Base-by-base conservation (phyloP, 345 rosid species). In the Arabidopsis suecica region DNA sequence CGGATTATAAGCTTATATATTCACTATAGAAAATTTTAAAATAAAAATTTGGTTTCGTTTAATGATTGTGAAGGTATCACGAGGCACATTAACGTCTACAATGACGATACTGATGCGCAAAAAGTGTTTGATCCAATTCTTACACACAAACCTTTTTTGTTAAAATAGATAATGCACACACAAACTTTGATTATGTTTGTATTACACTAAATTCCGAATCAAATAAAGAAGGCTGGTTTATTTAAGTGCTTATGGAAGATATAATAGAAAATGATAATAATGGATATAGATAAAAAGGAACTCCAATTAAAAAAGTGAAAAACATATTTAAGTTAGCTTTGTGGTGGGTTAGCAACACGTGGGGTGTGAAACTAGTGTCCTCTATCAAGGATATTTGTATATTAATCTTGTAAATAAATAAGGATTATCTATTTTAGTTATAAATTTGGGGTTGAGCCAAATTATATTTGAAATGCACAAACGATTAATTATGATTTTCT, bases 221-320 rank as follows among this genome's bases (percentile, higher is more conserved):
- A 38, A 36, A 65, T 28, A 48, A 44, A 75, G 13, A 49, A 44
- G 7, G 32, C 49, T 57, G 14, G 36, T 13, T 67, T 6, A 37
- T 68, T 59, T 30, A 18, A 68, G 38, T 42, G 62, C 5, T 51
- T 50, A 22, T 68, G 79, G 48, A 60, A 41, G 4, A 41, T 32
- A 75, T 18, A 9, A 10, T 60, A 28, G 40, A 68, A 68, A 66
- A 59, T 14, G 47, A 50, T 28, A 59, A 49, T 67, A 68, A 66
- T 48, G 33, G 60, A 56, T 45, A 25, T 45, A 36, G 41, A 55
- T 74, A 20, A 22, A 65, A 33, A 23, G 40, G 22, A 42, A 54
- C 33, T 54, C 62, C 55, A 8, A 40, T 34, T 33, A 23, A 16
- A 61, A 49, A 49, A 25, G 5, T 5, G 3, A 32, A 34, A 44